These are phyloP conservation scores for Ceratocystis ficicola DNA, from an alignment of 2,329 filamentous ascomycete species.

Conservation along the genomic window DNA sequence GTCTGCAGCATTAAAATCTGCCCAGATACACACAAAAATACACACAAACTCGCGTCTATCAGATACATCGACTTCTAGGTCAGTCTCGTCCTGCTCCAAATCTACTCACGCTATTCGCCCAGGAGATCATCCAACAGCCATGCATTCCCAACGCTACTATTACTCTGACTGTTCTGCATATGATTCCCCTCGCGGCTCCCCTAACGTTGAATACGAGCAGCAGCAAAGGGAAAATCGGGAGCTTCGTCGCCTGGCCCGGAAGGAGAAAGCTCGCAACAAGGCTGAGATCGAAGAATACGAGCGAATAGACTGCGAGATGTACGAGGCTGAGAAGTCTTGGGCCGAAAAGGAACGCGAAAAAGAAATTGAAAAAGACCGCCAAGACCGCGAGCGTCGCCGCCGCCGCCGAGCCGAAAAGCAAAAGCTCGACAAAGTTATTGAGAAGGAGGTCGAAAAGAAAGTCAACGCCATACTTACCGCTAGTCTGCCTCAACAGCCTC, in stretches of 20 bases:
- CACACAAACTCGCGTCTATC: neutral
- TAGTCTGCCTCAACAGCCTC: neutral
- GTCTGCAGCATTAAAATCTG: neutral
- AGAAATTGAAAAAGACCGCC: neutral
- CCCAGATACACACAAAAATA: neutral
- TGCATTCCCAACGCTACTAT: neutral
- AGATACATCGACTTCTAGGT: neutral
- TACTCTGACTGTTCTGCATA: neutral
- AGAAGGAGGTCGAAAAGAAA: neutral
- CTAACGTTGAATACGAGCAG: neutral
- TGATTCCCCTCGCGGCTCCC: neutral
- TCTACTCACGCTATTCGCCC: neutral
- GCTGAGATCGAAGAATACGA: constrained; percentile 2
- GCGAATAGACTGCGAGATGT: neutral
- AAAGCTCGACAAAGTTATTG: neutral
- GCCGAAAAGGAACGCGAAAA: neutral
- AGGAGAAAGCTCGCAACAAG: neutral
- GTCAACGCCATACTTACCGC: neutral
- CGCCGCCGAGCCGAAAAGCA: neutral
- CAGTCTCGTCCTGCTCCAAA: neutral
- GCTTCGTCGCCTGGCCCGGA: neutral
- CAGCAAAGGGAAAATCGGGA: neutral
- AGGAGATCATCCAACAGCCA: neutral
- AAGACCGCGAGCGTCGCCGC: neutral
- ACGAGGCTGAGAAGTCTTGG: neutral